Conservation (phyloP, 495 filamentous ascomycete species). For the Neurospora terricola region DNA sequence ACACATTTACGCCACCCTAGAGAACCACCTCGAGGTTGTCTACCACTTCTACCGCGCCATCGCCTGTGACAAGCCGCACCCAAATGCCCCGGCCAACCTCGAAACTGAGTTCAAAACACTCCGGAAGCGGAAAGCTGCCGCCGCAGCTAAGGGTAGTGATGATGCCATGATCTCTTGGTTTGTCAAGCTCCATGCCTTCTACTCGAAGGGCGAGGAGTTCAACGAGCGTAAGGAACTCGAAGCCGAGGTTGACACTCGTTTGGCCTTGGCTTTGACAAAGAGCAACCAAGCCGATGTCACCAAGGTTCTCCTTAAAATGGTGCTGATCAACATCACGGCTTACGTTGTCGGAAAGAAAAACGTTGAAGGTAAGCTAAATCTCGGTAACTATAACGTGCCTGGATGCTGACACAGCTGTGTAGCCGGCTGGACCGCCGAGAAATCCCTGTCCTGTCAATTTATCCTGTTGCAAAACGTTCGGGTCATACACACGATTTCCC, state of each 20-base stretch:
- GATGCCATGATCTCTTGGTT: slow-evolving; percentile 66
- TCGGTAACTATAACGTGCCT: background rate
- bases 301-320: slow-evolving; percentile 62
- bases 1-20: slow-evolving; percentile 67
- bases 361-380: slow-evolving; percentile 44
- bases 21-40: slow-evolving; percentile 67
- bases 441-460: slow-evolving; percentile 53
- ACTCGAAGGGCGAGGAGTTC: slow-evolving; percentile 61
- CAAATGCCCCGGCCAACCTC: slow-evolving; percentile 62
- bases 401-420: slow-evolving; percentile 14
- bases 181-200: slow-evolving; percentile 76
- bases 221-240: slow-evolving; percentile 74
- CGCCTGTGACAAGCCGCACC: slow-evolving; percentile 60
- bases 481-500: slow-evolving; percentile 67
- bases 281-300: slow-evolving; percentile 36
- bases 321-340: slow-evolving; percentile 77
- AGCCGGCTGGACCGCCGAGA: slow-evolving; percentile 27
- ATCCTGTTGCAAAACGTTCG: slow-evolving; percentile 73
- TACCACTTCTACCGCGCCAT: slow-evolving; percentile 85
- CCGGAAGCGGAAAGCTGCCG: slow-evolving; percentile 15
- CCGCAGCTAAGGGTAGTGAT: slow-evolving; percentile 9
- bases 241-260: slow-evolving; percentile 68
- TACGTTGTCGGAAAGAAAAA: slow-evolving; percentile 58
- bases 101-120: slow-evolving; percentile 68
- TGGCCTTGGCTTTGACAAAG: slow-evolving; percentile 58